Base-by-base conservation (phyloP, 75 land plant genomes). In the Pinus tabuliformis region DNA sequence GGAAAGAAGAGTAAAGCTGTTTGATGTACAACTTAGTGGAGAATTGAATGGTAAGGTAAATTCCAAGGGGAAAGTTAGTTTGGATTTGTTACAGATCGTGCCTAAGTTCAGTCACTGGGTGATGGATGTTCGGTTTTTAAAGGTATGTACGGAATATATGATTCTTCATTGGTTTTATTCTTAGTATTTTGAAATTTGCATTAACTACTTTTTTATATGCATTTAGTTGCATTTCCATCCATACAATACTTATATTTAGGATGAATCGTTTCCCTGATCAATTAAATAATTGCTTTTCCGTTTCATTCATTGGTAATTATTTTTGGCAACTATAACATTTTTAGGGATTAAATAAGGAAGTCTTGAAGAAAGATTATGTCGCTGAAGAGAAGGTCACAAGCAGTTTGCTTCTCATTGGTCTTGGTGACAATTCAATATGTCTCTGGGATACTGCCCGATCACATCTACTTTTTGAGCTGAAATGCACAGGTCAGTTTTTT, bases 51-150 rank as follows among this genome's bases (percentile, higher is more conserved):
- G 78, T 17, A 59, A 56, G 8, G 21, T 45, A 17, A 37, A 56
- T 5, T 39, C 4, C 16, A 22, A 60, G 42, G 73, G 45, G 11
- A 4, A 60, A 7, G 36, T 74, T 62, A 73, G 75, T 21, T 73
- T 94, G 65, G 58, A 33, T 49, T 62, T 91, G 62, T 24, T 75
- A 3, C 83, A 83, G 13, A 14, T 75, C 2, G 77, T 97, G 73
- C 95, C 99, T 2, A 81, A 81, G 57, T 91, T 95, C 42, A 76
- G 80, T 75, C 89, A 92, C 66, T 97, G 99, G 99, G 87, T 97
- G 20, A 80, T 97, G 64, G 99, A 97, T 82, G 95, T 82, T 74
- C 78, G 77, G 16, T 89, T 94, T 75, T 81, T 94, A 75, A 81
- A 91, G 94, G 96, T 95, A 16, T 58, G 3, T 16, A 58, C 3